Base-by-base conservation (phyloP, 768 basidiomycete genomes). In the Tricholoma sp. region DNA sequence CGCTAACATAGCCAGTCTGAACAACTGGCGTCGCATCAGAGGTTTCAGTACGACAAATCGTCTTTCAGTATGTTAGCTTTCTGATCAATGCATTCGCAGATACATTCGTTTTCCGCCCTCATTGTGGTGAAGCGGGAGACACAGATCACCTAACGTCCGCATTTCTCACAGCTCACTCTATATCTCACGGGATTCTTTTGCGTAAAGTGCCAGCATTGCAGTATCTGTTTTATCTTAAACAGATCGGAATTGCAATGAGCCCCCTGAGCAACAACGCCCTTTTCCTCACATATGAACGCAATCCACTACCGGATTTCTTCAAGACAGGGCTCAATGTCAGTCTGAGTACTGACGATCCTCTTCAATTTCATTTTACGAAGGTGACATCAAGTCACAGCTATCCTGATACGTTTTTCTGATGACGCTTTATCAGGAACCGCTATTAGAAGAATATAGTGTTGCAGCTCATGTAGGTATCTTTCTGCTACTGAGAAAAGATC, bases 321-420 rank as follows among this genome's bases (percentile, higher is more conserved):
- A 88, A 92, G 70, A 87, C 88, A 0, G 97, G 97, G 18, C 75
- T 99, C 61, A 98, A 98, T 68, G 93, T 98, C 60, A 94, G 92
- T 68, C 72, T 98, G 71, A 96, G 94, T 61, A 98, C 96, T 1
- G 96, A 98, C 70, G 93, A 94, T 68, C 94, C 92, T 4, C 74
- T 95, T 37, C 96, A 98, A 73, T 97, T 99, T 75, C 96, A 98
- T 74, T 97, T 98, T 72, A 98, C 97, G 31, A 97, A 97, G 80
- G 94, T 88, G 51, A 33, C 79, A 57, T 31, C 4, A 12, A 12
- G 49, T 41, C 15, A 48, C 32, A 10, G 53, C 44, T 34, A 6
- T 12, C 13, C 32, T 18, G 20, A 15, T 48, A 18, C 34, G 36
- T 15, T 37, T 52, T 37, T 32, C 29, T 54, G 52, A 50, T 55